Evolutionary conservation across 169 alveolate species (phyloP).

Genomic region (Eimeria zaria): DNA sequence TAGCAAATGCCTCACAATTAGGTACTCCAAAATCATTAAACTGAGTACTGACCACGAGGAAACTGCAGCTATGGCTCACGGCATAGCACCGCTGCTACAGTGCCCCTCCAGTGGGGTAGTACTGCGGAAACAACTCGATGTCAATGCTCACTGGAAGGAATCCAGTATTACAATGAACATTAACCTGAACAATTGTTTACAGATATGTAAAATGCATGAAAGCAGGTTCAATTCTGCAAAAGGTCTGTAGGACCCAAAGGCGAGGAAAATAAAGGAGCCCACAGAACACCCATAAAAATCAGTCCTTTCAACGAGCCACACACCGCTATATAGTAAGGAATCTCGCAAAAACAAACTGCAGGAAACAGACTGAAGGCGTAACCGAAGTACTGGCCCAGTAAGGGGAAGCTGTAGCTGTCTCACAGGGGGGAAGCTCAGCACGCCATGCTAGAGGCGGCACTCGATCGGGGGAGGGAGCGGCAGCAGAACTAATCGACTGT

Average conservation of each 20-base stretch:
- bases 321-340: background rate
- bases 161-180: background rate
- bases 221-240: background rate
- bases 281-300: background rate
- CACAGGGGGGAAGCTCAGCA: background rate
- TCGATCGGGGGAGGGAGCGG: background rate
- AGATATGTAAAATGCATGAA: background rate
- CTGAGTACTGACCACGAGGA: background rate
- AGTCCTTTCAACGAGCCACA: background rate
- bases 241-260: background rate
- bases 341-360: background rate
- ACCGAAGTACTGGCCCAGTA: background rate
- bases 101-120: background rate
- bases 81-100: background rate
- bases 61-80: background rate
- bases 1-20: background rate
- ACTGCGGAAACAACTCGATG: background rate
- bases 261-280: background rate
- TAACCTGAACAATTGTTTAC: background rate
- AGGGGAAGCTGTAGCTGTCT: background rate
- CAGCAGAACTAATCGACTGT: background rate
- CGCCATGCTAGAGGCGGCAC: background rate
- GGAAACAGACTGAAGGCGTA: background rate
- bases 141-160: background rate
- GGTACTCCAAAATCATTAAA: background rate